Base-by-base conservation (phyloP, 2,329 filamentous ascomycete species). In the Pestalotiopsis sp. region DNA sequence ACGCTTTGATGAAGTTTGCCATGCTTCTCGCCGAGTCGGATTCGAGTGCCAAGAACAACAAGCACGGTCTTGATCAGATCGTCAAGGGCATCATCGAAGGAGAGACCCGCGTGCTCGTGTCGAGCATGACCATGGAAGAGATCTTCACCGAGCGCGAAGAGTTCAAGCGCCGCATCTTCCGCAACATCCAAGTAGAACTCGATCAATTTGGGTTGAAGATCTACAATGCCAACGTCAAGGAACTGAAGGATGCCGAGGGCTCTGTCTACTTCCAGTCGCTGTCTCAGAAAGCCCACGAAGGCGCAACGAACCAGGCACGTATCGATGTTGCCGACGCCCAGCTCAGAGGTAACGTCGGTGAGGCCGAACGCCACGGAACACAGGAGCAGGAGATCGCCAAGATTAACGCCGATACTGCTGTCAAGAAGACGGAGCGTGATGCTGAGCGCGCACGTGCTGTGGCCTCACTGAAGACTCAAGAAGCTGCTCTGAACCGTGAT, bases 81-180 rank as follows among this genome's bases (percentile, higher is more conserved):
- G 91, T 97, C 80, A 95, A 94, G 80, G 93, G 93, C 70, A 94
- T 97, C 78, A 96, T 97, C 73, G 93, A 97, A 79, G 94, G 94
- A 70, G 94, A 97, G 80, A 95, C 92, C 1, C 88, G 94, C 69
- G 92, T 93, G 5, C 89, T 97, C 66, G 92, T 97, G 57, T 93
- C 91, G 0, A 91, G 89, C 73, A 95, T 97, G 92, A 95, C 93
- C n/a, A 95, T 96, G 92, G 93, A 95, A 78, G 93, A 96, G 80
- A 92, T 97, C 69, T 95, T 95, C 80, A 91, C 90, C 70, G 91
- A 93, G 80, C 85, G 92, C 41, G 90, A 93, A 73, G 84, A 92
- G 58, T 94, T 94, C 84, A 93, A 95, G 83, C 87, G 86, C 73
- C 90, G 92, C 72, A 91, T 93, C 74, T 92, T 91, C 80, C 85